Evolutionary conservation across 495 filamentous ascomycete species (phyloP).

Genomic region (Cercophora scortea): DNA sequence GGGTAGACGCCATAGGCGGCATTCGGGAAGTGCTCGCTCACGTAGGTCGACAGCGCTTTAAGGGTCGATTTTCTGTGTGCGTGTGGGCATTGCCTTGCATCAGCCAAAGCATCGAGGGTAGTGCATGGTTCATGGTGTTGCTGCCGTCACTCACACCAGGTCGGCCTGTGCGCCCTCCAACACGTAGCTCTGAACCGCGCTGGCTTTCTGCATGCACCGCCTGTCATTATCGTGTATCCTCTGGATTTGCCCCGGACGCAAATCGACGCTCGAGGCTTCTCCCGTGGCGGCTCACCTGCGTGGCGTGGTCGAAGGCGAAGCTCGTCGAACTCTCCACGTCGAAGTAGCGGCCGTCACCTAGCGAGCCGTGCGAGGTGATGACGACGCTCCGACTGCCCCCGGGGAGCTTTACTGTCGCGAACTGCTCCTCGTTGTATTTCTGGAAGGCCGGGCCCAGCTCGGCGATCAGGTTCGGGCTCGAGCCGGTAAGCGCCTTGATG

Average conservation of each 20-base stretch:
- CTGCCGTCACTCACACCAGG: conserved; percentile 54
- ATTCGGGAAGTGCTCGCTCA: conserved; percentile 81
- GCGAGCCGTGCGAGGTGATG: conserved; percentile 73
- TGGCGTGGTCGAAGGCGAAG: conserved; percentile 78
- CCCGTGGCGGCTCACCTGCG: conserved; percentile 51
- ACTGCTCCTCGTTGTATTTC: conserved; percentile 94
- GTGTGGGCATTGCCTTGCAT: too few relatives aligned
- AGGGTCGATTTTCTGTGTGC: conserved; percentile 63
- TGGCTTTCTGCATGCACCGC: conserved; percentile 54
- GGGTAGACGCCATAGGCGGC: conserved; percentile 76
- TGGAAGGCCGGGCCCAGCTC: conserved; percentile 77
- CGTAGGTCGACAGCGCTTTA: conserved; percentile 68
- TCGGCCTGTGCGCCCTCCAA: conserved; percentile 72
- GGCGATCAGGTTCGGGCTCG: conserved; percentile 57
- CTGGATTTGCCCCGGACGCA: not conserved
- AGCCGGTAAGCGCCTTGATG: conserved; percentile 75
- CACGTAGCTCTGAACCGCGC: conserved; percentile 68
- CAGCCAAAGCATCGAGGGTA: too few relatives aligned
- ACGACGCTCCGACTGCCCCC: conserved; percentile 77
- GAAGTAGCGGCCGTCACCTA: conserved; percentile 76
- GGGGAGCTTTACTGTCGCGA: conserved; percentile 79
- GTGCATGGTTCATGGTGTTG: too few relatives aligned
- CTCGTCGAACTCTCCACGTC: conserved; percentile 80
- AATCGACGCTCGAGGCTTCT: not conserved
- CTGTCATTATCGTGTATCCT: not conserved